phyloP scores from a whole-genome alignment of 768 basidiomycete species.

The Kwoniella shandongensis region DNA sequence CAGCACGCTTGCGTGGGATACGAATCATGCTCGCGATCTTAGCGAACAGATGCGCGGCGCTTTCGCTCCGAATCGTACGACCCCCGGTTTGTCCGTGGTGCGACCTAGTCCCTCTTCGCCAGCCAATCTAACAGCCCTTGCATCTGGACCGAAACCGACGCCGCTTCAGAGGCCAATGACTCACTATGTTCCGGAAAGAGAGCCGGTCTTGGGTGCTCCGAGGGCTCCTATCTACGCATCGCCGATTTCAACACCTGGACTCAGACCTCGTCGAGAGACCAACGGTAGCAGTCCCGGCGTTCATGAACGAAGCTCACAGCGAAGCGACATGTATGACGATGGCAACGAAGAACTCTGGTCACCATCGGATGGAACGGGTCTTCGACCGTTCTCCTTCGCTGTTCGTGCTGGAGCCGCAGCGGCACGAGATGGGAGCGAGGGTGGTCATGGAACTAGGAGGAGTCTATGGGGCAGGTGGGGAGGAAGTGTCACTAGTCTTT shows the following conservation, averaged over 20 bases:
- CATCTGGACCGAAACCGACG: slow-evolving; percentile 6
- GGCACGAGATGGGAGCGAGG: slow-evolving; percentile 35
- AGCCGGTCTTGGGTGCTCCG: slow-evolving; percentile 17
- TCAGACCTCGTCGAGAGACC: slow-evolving; percentile 26
- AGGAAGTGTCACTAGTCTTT: slow-evolving; percentile 52
- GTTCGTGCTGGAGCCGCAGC: slow-evolving; percentile 49
- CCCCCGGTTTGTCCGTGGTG: slow-evolving; percentile 23
- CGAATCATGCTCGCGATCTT: slow-evolving; percentile 15
- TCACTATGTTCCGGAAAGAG: slow-evolving; percentile 39
- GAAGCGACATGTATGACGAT: slow-evolving; percentile 12
- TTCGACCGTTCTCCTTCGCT: slow-evolving; percentile 55
- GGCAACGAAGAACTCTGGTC: slow-evolving; percentile 38
- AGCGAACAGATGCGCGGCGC: slow-evolving; percentile 23
- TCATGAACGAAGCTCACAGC: slow-evolving; percentile 22
- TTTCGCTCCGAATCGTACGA: slow-evolving; percentile 7
- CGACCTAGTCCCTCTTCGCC: slow-evolving; percentile 43
- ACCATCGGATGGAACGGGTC: slow-evolving; percentile 30
- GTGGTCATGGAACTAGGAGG: slow-evolving; percentile 40
- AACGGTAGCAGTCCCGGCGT: slow-evolving; percentile 35
- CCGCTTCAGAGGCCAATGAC: slow-evolving; percentile 33
- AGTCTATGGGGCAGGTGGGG: slow-evolving; percentile 51
- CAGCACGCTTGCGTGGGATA: slow-evolving; percentile 16
- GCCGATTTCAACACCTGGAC: slow-evolving; percentile 6
- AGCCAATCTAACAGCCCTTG: slow-evolving; percentile 31
- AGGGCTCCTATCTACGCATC: slow-evolving; percentile 21